Evolutionary conservation across 2,329 filamentous ascomycete species (phyloP), one percentile per base, ranked within the genome.

Genomic region (Ascochyta viciae-villosae): DNA sequence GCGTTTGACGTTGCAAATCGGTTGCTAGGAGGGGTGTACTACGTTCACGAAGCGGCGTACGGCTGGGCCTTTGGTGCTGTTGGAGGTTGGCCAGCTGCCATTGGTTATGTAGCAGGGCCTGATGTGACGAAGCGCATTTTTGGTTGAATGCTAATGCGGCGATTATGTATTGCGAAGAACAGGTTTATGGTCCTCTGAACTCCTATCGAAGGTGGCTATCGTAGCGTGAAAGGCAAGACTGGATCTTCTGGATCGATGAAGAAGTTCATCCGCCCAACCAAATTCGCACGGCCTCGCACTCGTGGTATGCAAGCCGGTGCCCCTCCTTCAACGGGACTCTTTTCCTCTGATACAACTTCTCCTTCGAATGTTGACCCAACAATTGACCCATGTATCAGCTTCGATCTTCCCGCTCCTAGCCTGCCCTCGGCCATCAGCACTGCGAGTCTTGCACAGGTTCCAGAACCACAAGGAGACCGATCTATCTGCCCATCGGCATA

Each of bases 331-430:
- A 60, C n/a, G 2, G 57, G 53, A 22, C 46, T 57, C 34, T 38
- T 23, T 22, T 44, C 38, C 31, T 55, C 47, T 4, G 42, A 52
- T 16, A 48, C 4, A 1, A 60, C 43, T 6, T 50, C 31, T 8
- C 52, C 59, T 23, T 57, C 59, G n/a, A 62, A 62, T 0, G 29
- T 39, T 24, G 57, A 57, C 27, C 47, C 53, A n/a, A 60, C 39
- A 22, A 62, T 60, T 0, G 58, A 61, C 2, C 23, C 76, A 22
- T 62, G 56, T 39, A 62, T 26, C 23, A 59, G 19, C 34, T 52
- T 57, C 4, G 44, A 50, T 4, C 50, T 38, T 19, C 47, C 54
- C 6, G 44, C 42, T 23, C 43, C 43, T 4, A 61, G 0, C 15
- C 47, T 29, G 4, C 58, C 58, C 16, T 61, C 43, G 6, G 54